Percentiles rank a stretch among this genome's conserved stretches.
Evolutionary conservation across 139 green algal genomes (phyloP).

Genomic region (Limnomonas spitsbergensis): DNA sequence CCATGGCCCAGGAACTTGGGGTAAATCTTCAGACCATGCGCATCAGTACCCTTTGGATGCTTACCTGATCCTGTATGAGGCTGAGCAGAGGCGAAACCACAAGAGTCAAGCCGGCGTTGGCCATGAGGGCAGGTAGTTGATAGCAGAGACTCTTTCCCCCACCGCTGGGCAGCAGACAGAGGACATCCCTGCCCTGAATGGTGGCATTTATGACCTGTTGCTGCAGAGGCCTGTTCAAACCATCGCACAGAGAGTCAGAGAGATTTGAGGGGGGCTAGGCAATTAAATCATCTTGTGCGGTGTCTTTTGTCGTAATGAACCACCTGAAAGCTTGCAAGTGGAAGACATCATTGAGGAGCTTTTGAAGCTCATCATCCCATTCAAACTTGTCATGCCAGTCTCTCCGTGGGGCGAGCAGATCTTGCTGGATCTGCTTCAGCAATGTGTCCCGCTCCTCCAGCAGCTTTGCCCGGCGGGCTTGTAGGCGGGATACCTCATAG

Average conservation of each 20-base stretch:
- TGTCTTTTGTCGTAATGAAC: too few relatives aligned
- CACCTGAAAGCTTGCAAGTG: constrained; percentile 51
- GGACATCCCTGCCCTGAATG: constrained; percentile 61
- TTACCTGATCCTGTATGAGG: constrained; percentile 71
- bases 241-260: too few relatives aligned
- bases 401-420: constrained; percentile 41
- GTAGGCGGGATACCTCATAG: neutral
- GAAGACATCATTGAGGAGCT: constrained; percentile 42
- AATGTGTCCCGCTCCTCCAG: neutral
- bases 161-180: constrained; percentile 69
- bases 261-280: too few relatives aligned
- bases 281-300: too few relatives aligned
- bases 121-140: constrained; percentile 57
- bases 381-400: constrained; percentile 49
- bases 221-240: constrained; percentile 54
- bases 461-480: neutral
- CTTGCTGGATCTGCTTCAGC: constrained; percentile 7
- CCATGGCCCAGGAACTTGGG: too few relatives aligned
- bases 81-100: constrained; percentile 68
- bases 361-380: constrained; percentile 43
- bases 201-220: constrained; percentile 73
- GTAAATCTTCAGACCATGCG: too few relatives aligned
- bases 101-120: constrained; percentile 46
- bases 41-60: too few relatives aligned
- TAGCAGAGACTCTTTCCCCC: constrained; percentile 67